These are phyloP conservation scores for Buddleja alternifolia DNA, from an alignment of 257 asterid species.

Conservation along the genomic window DNA sequence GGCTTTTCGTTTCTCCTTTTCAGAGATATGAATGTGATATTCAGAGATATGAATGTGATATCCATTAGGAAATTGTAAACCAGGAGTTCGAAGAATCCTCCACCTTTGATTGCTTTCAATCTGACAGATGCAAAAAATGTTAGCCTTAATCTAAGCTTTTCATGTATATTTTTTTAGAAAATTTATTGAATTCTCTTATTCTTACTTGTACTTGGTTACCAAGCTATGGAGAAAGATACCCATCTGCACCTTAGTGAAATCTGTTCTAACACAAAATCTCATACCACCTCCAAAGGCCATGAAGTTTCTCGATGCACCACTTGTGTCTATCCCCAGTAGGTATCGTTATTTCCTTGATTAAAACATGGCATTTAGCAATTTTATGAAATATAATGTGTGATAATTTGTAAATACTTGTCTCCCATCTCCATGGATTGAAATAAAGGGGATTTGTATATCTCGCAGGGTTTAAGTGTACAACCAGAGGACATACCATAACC, in stretches of 20 bases:
- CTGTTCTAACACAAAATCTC: conserved; percentile 92
- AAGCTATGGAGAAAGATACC: conserved; percentile 80
- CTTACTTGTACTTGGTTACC: conserved; percentile 84
- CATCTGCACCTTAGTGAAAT: conserved; percentile 88
- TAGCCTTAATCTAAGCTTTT: conserved; percentile 2
- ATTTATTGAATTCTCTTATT: conserved; percentile 11
- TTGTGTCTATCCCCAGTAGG: conserved; percentile 65
- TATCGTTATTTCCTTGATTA: conserved; percentile 15
- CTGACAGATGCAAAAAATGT: conserved; percentile 43
- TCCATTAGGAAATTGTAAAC: conserved; percentile 88
- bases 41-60: conserved; percentile 58
- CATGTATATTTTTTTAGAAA: neutral
- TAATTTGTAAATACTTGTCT: conserved; percentile 45
- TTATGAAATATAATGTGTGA: neutral
- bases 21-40: no score
- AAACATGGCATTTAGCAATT: neutral
- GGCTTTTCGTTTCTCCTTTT: conserved; percentile 36
- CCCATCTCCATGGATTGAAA: conserved; percentile 94
- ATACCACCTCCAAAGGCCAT: conserved; percentile 97
- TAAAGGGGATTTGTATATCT: conserved; percentile 75
- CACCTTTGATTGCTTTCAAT: conserved; percentile 70
- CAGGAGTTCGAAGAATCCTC: conserved; percentile 82
- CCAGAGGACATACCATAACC: conserved; percentile 93
- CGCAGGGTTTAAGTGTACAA: conserved; percentile 78
- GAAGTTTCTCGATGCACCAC: conserved; percentile 84